Conservation (phyloP, 148 eudicot species). For the Fagopyrum tataricum region DNA sequence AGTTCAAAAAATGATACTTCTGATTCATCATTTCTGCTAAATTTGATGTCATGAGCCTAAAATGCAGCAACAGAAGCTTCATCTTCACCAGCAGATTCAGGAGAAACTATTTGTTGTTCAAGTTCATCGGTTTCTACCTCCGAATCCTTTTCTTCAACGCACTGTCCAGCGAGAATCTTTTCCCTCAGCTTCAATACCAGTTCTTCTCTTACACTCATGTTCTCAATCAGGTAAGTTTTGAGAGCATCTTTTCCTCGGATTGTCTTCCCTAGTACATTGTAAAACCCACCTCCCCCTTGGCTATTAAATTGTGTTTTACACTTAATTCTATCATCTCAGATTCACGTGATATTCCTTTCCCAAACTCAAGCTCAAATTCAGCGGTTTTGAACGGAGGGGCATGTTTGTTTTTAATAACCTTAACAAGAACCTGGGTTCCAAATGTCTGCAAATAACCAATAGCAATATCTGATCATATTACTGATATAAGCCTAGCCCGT, state of each 20-base stretch:
- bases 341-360: slow-evolving; percentile 70
- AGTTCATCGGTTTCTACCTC: slow-evolving; percentile 29
- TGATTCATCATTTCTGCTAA: neutral
- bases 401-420: slow-evolving; percentile 90
- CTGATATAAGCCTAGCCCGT: neutral
- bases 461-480: no score
- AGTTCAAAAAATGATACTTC: neutral
- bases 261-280: slow-evolving; percentile 30
- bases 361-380: slow-evolving; percentile 85
- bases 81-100: slow-evolving; percentile 63
- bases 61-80: slow-evolving; percentile 36
- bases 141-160: slow-evolving; percentile 20
- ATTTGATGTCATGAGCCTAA: slow-evolving; percentile 1
- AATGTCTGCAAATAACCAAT: slow-evolving; percentile 37
- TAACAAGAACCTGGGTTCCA: slow-evolving; percentile 77
- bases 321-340: slow-evolving; percentile 69
- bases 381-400: slow-evolving; percentile 86
- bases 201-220: slow-evolving; percentile 39
- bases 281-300: slow-evolving; percentile 33
- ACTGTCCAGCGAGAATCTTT: slow-evolving; percentile 36
- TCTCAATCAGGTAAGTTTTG: slow-evolving; percentile 42
- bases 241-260: slow-evolving; percentile 61
- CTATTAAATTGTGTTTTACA: slow-evolving; percentile 61
- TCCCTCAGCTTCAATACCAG: slow-evolving; percentile 49
- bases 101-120: slow-evolving; percentile 19